These are phyloP conservation scores for Eucalyptus virginea DNA, from an alignment of 345 rosid species.

Conservation along the genomic window DNA sequence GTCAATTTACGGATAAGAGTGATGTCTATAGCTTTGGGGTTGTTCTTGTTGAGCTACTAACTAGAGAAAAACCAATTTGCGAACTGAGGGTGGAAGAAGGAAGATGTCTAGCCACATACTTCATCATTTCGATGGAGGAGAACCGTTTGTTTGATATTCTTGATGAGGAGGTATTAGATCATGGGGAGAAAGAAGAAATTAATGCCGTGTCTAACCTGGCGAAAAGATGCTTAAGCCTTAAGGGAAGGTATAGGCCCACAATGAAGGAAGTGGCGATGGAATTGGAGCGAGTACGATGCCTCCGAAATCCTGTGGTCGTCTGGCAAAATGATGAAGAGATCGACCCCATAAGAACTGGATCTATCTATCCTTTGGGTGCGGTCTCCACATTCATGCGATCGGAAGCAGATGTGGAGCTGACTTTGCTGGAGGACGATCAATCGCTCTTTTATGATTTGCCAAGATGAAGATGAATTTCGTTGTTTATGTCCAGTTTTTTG, in stretches of 20 bases:
- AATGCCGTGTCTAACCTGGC: background rate
- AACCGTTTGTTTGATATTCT: background rate
- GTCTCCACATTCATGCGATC: background rate
- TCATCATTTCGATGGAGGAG: background rate
- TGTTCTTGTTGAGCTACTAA: background rate
- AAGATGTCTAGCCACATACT: background rate
- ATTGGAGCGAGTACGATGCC: background rate
- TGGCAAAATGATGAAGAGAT: background rate
- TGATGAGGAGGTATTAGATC: background rate
- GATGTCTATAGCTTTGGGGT: background rate
- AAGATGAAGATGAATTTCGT: background rate
- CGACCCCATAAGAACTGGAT: rapidly evolving
- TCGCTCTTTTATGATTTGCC: background rate
- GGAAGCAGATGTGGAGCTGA: background rate
- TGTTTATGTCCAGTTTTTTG: background rate
- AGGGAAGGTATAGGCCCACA: background rate
- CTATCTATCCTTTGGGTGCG: background rate
- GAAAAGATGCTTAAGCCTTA: background rate
- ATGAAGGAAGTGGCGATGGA: background rate
- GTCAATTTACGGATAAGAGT: background rate
- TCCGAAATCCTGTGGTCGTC: background rate
- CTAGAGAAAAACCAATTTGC: background rate
- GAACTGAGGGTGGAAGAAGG: background rate
- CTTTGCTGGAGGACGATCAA: background rate
- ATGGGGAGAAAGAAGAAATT: background rate